Conservation (phyloP, 768 basidiomycete species). For the Leccinum pellstonianum region DNA sequence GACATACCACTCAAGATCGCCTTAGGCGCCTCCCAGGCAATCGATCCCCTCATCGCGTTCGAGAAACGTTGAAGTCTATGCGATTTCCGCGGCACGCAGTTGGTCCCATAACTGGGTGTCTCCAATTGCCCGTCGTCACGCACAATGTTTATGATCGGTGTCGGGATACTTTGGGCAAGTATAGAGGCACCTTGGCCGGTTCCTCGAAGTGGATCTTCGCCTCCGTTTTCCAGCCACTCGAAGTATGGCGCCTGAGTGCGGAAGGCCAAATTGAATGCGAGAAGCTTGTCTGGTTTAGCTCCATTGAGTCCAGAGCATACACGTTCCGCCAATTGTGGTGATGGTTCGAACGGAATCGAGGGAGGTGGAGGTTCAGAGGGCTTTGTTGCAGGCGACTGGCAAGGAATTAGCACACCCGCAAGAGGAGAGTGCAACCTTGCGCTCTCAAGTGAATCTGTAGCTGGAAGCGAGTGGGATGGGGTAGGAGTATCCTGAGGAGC, state of each 20-base stretch:
- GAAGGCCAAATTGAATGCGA: slow-evolving; percentile 77
- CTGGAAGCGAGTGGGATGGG: background rate
- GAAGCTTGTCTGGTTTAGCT: slow-evolving; percentile 15
- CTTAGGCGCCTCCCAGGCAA: slow-evolving; percentile 66
- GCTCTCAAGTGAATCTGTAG: background rate
- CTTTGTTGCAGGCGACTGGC: background rate
- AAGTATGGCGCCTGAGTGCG: slow-evolving; percentile 55
- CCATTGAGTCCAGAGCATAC: background rate
- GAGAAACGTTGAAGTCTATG: slow-evolving; percentile 68
- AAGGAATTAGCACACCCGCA: background rate
- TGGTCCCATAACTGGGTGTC: background rate
- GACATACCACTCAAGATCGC: slow-evolving; percentile 53
- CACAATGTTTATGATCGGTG: background rate
- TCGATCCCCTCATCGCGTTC: slow-evolving; percentile 72
- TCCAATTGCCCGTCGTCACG: background rate
- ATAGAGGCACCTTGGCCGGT: slow-evolving; percentile 22
- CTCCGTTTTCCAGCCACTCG: slow-evolving; percentile 69
- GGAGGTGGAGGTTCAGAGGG: background rate
- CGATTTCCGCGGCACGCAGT: slow-evolving; percentile 31
- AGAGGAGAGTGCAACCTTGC: background rate
- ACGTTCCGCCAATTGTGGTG: background rate
- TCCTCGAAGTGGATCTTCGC: slow-evolving; percentile 30
- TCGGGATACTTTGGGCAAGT: background rate
- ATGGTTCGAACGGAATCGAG: background rate
- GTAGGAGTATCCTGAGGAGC: background rate